A percentile compares a stretch with the other conserved stretches of the same genome.
phyloP scores from a whole-genome alignment of 179 eudicot genomes.

The Silene noctiflora region DNA sequence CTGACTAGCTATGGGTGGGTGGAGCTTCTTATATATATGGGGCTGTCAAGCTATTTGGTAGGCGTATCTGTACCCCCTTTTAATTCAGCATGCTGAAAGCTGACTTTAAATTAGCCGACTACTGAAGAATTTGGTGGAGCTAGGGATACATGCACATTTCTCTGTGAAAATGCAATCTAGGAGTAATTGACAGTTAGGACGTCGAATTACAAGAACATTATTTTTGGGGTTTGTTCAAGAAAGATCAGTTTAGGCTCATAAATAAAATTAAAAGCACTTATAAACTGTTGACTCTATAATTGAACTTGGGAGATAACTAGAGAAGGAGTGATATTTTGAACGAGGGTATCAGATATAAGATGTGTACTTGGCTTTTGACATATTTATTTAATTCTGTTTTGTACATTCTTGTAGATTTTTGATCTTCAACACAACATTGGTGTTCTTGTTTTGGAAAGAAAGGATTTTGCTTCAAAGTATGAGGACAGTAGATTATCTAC shows the following conservation, averaged over 20 bases:
- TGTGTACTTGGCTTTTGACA: neutral
- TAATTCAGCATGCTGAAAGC: no score
- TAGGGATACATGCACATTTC: neutral
- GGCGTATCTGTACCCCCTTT: no score
- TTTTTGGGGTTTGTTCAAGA: neutral
- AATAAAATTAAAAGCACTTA: neutral
- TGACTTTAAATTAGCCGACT: no score
- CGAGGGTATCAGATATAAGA: neutral
- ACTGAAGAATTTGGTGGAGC: no score
- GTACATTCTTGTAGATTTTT: constrained; percentile 46
- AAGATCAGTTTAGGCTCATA: neutral
- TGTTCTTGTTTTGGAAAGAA: constrained; percentile 73
- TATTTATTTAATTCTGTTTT: neutral
- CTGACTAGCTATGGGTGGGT: no score
- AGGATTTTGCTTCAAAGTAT: constrained; percentile 73
- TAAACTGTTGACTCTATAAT: no score
- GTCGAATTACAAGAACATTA: neutral
- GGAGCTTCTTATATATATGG: no score
- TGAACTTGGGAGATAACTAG: neutral
- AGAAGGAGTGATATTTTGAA: neutral
- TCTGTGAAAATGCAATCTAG: neutral
- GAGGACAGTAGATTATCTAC: constrained; percentile 56
- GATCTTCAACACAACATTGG: constrained; percentile 90
- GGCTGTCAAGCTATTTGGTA: no score
- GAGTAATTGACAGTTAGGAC: neutral